Evolutionary conservation across 306 rosid genomes (phyloP), one percentile per base, ranked within the genome.

Genomic region (Lagenaria siceraria): DNA sequence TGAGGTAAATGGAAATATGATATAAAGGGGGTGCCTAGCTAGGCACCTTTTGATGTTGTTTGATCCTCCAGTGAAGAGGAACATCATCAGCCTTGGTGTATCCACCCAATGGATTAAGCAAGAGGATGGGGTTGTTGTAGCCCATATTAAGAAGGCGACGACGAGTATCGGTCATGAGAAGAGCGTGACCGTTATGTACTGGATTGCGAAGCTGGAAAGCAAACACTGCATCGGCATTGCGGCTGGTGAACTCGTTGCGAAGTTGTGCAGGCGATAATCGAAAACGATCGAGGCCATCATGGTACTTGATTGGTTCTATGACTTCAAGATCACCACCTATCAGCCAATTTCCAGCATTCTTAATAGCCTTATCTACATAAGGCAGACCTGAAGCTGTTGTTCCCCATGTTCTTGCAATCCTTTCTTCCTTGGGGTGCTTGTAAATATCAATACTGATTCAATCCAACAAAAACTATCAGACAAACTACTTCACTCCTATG

Each of bases 51-150:
- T 90, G 96, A 38, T 95, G 98, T 80, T 95, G 98, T 78, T 83
- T 90, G 97, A 95, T 95, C 51, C 98, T 88, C 97, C 98, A 95
- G 64, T 61, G 82, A 52, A 95, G 97, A 21, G 98, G 98, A 46
- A 95, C 96, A 81, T 95, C 98, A 86, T 95, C 98, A n/a, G 97
- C 97, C 83, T 92, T 95, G 62, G 98, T 95, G 69, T 90, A 92
- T 76, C 98, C 98, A 53, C 98, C 98, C 61, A 92, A 81, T 19
- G 98, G 98, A 87, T 92, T 95, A 80, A 95, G 98, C 88, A 95
- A 85, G 62, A 95, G 97, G 66, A 95, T 71, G 18, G 98, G 98
- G 79, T 95, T 95, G 87, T 88, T 86, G 78, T 89, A 95, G 29
- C 98, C 98, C 98, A 92, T 89, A 21, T 90, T 91, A 65, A 95